These are phyloP conservation scores for Ceratocystis lukuohia DNA, from an alignment of 2,329 filamentous ascomycete genomes.

Conservation along the genomic window DNA sequence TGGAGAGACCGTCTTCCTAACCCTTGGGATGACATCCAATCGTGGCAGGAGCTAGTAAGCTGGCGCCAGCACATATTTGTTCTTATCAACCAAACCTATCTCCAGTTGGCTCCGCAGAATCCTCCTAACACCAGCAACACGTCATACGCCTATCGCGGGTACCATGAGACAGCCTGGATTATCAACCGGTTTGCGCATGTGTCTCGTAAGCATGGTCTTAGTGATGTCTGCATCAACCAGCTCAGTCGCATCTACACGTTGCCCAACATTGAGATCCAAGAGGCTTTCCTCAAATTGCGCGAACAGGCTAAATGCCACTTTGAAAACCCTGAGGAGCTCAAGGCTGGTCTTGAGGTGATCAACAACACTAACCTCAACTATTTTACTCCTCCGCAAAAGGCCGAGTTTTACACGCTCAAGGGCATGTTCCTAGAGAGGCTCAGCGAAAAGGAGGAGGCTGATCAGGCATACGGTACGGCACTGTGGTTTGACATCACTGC, in stretches of 20 bases:
- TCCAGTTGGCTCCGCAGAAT: constrained; percentile 66
- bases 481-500: constrained; percentile 91
- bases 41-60: constrained; percentile 98
- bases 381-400: constrained; percentile 90
- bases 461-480: constrained; percentile 86
- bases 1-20: constrained; percentile 95
- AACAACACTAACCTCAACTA: constrained; percentile 99
- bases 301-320: constrained; percentile 99
- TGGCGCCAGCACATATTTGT: constrained; percentile 99
- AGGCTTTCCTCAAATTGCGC: constrained; percentile 94
- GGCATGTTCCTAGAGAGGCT: constrained; percentile 98
- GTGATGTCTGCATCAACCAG: constrained; percentile 94
- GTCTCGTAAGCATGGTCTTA: constrained; percentile 88
- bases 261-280: constrained; percentile 98
- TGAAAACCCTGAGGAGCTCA: constrained; percentile 85
- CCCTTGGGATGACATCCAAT: constrained; percentile 98
- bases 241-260: constrained; percentile 96
- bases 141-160: constrained; percentile 91
- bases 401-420: constrained; percentile 97
- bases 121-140: constrained; percentile 68
- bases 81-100: constrained; percentile 87
- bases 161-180: constrained; percentile 98
- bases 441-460: constrained; percentile 77
- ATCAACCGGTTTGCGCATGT: constrained; percentile 98
- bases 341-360: constrained; percentile 88